A percentile compares a stretch with the other conserved stretches of the same genome.
Evolutionary conservation across 345 rosid genomes (phyloP).

Genomic region (Microthlaspi erraticum): DNA sequence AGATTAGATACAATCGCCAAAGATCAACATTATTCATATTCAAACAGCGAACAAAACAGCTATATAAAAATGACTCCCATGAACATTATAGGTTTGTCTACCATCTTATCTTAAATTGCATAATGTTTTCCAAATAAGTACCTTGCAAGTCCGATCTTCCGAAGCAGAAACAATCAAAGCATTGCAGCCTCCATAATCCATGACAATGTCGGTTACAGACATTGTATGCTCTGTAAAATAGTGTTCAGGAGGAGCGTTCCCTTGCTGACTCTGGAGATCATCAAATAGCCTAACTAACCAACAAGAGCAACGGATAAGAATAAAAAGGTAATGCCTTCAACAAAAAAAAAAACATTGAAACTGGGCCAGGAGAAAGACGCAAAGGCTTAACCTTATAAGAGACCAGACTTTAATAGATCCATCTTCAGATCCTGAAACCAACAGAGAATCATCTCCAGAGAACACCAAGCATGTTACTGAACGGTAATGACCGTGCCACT

Average conservation of each 20-base stretch:
- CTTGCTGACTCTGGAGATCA: constrained; percentile 57
- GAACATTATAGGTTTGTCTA: background rate
- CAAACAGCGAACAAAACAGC: background rate
- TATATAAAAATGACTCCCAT: background rate
- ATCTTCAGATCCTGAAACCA: constrained; percentile 86
- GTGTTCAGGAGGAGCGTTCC: constrained; percentile 60
- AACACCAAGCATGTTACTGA: constrained; percentile 74
- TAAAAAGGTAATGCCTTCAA: background rate
- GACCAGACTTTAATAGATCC: constrained; percentile 87
- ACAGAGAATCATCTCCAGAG: constrained; percentile 72
- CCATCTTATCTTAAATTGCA: background rate
- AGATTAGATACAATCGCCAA: background rate
- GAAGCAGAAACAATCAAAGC: constrained; percentile 83
- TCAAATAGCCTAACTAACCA: constrained; percentile 70
- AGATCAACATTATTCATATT: background rate
- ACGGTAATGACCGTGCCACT: constrained; percentile 84
- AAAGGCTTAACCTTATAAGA: constrained; percentile 56
- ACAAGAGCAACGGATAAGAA: constrained; percentile 16
- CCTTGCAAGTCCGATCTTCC: constrained; percentile 89
- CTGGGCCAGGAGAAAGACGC: background rate
- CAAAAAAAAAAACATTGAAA: background rate
- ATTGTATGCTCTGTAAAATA: constrained; percentile 63
- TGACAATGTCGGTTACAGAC: constrained; percentile 65
- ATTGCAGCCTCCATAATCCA: constrained; percentile 74
- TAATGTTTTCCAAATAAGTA: constrained; percentile 18